Conservation (phyloP, 2,329 filamentous ascomycete genomes). For the Pyrenophora graminea region DNA sequence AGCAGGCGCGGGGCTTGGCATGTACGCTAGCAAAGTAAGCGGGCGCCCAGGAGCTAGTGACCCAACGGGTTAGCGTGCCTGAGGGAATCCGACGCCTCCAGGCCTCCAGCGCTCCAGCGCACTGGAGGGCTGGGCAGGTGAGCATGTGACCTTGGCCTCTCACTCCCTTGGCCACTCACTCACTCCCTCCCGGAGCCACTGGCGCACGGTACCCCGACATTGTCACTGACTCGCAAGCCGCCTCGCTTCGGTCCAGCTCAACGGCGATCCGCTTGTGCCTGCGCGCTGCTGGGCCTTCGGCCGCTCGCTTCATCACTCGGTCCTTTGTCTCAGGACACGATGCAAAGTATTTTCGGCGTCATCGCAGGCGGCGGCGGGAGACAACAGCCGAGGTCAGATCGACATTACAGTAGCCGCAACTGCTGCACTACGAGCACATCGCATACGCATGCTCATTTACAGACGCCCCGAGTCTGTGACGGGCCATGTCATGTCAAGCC, state of each 20-base stretch:
- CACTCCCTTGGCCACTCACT: too few species aligned
- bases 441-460: constrained; percentile 19
- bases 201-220: constrained; percentile 14
- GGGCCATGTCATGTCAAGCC: constrained; percentile 22
- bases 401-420: constrained; percentile 18
- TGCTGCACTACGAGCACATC: constrained; percentile 18
- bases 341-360: constrained; percentile 12
- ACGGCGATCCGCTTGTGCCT: constrained; percentile 22
- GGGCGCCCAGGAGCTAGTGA: too few species aligned
- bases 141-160: neutral
- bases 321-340: constrained; percentile 15
- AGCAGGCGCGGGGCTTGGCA: constrained; percentile 1
- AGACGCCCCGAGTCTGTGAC: constrained; percentile 14
- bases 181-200: neutral
- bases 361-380: constrained; percentile 11
- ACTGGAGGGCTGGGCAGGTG: neutral
- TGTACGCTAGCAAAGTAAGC: neutral
- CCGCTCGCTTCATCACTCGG: constrained; percentile 13
- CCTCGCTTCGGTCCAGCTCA: constrained; percentile 21
- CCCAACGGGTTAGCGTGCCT: neutral
- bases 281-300: constrained; percentile 11
- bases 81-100: too few species aligned
- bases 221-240: constrained; percentile 16
- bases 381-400: constrained; percentile 16
- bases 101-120: too few species aligned